Percentiles rank a stretch among this genome's conserved stretches.
Conservation (phyloP, 2,329 filamentous ascomycete species). For the Pestalotiopsis sp. region DNA sequence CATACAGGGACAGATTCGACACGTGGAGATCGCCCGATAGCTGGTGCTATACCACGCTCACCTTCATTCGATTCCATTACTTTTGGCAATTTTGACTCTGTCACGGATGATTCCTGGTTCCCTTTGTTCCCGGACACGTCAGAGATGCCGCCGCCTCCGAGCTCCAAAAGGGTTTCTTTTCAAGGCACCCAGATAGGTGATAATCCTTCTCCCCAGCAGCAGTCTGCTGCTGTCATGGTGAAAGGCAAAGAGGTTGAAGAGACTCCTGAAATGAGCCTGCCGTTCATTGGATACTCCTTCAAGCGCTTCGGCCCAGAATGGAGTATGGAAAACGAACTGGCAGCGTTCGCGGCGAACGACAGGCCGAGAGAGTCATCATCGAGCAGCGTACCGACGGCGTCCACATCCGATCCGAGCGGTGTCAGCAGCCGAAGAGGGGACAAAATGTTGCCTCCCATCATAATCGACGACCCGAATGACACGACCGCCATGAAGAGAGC, state of each 20-base stretch:
- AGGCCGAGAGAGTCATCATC: no score
- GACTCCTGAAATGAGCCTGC: neutral
- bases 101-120: neutral
- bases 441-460: neutral
- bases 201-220: neutral
- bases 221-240: neutral
- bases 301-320: no score
- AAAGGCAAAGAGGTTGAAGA: neutral
- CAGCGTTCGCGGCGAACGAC: no score
- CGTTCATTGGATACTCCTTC: no score
- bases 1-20: neutral
- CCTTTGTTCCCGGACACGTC: neutral
- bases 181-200: neutral
- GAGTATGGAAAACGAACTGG: no score
- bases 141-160: neutral
- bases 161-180: neutral
- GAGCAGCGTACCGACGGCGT: neutral
- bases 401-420: neutral
- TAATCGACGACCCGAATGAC: neutral
- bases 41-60: neutral
- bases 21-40: neutral
- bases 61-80: neutral
- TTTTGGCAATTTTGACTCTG: neutral
- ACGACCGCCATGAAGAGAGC: neutral
- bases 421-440: neutral